Base-by-base conservation (phyloP, 495 filamentous ascomycete genomes). In the Podospora comata region DNA sequence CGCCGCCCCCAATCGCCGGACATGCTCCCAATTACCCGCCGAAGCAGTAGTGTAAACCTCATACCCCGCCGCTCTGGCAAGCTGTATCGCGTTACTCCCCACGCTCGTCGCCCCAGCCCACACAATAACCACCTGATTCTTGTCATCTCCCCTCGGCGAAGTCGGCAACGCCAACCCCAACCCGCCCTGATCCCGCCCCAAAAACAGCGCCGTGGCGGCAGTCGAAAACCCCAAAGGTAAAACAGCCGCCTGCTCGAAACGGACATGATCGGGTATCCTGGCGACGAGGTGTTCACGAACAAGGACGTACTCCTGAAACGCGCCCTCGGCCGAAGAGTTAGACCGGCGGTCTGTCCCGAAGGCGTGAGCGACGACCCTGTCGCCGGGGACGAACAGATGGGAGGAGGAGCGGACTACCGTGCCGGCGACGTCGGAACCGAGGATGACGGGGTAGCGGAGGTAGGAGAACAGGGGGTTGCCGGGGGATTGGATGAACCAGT, bases 31-130 rank as follows among this genome's bases (percentile, higher is more conserved):
- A 73, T 90, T 91, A 69, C 81, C 82, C 1, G 78, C 74, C 1
- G 82, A 85, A 0, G 85, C 79, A 0, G 86, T 89, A 0, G 84
- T 78, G 64, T 88, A 74, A 3, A 91, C 89, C n/a, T 85, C 83
- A 34, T 85, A 85, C 3, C 89, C 89, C 0, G 87, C 80, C 2
- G 85, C 84, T 0, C 78, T 77, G 4, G 85, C 86, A 18, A 89
- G 81, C 72, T 91, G 90, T 65, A 90, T 88, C 0, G 85, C 87
- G 62, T 84, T 84, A 72, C 80, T 78, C 16, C 89, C 89, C 13
- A 90, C 85, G 30, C 83, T 85, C 0, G 80, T 80, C 3, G 84
- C 78, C 48, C 87, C 88, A 26, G 87, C 87, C 82, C 86, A 90
- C 63, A 90, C 74, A 4, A 90, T 72, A 0, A 90, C 61, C 0